These are phyloP conservation scores for Melastoma malabathricum DNA, from an alignment of 345 rosid genomes.

Conservation along the genomic window DNA sequence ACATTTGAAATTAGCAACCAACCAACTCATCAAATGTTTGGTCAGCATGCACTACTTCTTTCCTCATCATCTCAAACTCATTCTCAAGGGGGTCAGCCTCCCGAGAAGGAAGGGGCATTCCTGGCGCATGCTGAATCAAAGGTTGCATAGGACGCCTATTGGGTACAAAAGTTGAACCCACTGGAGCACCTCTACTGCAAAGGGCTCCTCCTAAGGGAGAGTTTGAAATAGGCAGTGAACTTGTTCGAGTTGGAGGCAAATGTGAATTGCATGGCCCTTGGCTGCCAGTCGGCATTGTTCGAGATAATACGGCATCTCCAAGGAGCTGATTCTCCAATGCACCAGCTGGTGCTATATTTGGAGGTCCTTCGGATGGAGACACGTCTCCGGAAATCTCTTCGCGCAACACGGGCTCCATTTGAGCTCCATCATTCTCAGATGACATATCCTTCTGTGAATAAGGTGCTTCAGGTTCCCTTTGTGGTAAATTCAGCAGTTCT, in stretches of 20 bases:
- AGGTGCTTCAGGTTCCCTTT: no score
- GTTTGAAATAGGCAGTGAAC: conserved; percentile 7
- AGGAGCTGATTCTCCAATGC: no score
- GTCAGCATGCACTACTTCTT: conserved; percentile 20
- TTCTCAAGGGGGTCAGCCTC: conserved; percentile 40
- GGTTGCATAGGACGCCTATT: conserved; percentile 14
- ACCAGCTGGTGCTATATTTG: no score
- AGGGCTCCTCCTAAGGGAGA: background rate
- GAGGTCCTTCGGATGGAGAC: no score
- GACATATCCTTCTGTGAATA: background rate
- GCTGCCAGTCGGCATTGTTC: no score
- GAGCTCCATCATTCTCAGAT: background rate
- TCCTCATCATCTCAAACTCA: conserved; percentile 37
- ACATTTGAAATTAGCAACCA: conserved; percentile 12
- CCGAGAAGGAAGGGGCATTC: conserved; percentile 8
- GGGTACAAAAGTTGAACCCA: conserved; percentile 1
- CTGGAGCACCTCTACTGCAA: conserved; percentile 1
- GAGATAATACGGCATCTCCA: no score
- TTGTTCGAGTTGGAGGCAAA: conserved; percentile 1
- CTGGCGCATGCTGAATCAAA: conserved; percentile 8
- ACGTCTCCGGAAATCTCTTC: no score
- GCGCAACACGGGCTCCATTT: no score
- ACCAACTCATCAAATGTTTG: conserved; percentile 26
- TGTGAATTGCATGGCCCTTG: background rate
- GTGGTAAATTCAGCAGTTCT: conserved; percentile 9